phyloP scores from a whole-genome alignment of 495 filamentous ascomycete species.

The Bryoglossum gracile region DNA sequence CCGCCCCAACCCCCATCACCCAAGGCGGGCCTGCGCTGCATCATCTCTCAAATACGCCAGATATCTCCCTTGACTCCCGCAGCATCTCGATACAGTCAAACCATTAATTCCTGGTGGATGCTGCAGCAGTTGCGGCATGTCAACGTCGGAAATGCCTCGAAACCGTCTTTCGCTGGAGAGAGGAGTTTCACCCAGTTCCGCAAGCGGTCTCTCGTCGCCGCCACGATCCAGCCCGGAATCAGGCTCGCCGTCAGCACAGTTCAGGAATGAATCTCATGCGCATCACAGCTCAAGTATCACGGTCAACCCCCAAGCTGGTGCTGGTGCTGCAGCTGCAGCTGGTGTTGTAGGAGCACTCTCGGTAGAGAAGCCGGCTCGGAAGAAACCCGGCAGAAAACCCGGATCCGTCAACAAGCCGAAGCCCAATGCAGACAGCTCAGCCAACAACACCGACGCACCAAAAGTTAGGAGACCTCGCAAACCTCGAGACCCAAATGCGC shows the following conservation, averaged over 20 bases:
- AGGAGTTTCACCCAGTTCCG: constrained; percentile 16
- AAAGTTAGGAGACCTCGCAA: constrained; percentile 49
- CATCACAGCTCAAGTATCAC: constrained; percentile 17
- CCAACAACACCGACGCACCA: constrained; percentile 35
- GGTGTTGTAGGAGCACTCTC: not conserved
- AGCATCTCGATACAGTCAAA: too few species aligned
- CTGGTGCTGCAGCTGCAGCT: not conserved
- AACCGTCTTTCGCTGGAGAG: constrained; percentile 6
- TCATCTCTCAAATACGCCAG: too few species aligned
- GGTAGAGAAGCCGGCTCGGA: constrained; percentile 17
- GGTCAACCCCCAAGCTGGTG: constrained; percentile 13
- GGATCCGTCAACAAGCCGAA: constrained; percentile 41
- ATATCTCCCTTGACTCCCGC: too few species aligned
- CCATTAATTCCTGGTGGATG: too few species aligned
- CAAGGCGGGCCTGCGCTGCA: not conserved
- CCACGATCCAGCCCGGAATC: constrained; percentile 22
- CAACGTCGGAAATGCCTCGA: not conserved
- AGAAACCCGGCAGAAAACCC: constrained; percentile 16
- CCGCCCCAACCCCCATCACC: constrained; percentile 1
- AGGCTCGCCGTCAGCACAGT: constrained; percentile 22
- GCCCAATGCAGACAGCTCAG: constrained; percentile 33
- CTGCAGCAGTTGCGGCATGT: too few species aligned
- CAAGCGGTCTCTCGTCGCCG: constrained; percentile 22
- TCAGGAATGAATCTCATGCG: constrained; percentile 4
- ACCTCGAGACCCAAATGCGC: constrained; percentile 48